A percentile compares a stretch with the other conserved stretches of the same genome.
These are phyloP conservation scores for Lipomyces spencermartinsiae DNA, from an alignment of 805 yeast genomes.

Conservation along the genomic window DNA sequence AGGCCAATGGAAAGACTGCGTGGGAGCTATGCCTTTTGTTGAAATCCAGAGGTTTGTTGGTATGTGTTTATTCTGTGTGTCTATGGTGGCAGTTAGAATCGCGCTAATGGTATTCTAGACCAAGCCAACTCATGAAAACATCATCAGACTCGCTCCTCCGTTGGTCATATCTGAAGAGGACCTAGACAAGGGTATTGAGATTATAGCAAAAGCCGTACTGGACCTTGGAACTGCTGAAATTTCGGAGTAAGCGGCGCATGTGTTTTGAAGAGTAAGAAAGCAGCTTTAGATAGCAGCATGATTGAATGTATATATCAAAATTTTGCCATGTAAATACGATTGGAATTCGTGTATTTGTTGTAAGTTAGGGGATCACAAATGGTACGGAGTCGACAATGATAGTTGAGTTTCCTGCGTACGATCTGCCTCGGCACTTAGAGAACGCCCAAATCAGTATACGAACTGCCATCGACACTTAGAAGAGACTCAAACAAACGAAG, in stretches of 20 bases:
- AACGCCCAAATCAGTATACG: too few species aligned
- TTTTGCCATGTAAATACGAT: too few species aligned
- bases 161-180: constrained; percentile 89
- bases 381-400: too few species aligned
- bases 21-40: constrained; percentile 94
- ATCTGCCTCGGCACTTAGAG: too few species aligned
- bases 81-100: not conserved
- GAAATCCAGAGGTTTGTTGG: constrained; percentile 87
- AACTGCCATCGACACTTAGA: too few species aligned
- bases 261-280: not conserved
- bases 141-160: constrained; percentile 96
- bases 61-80: constrained; percentile 2
- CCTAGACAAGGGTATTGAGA: constrained; percentile 76
- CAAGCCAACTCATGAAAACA: constrained; percentile 95
- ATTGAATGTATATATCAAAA: not conserved
- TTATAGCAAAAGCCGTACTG: constrained; percentile 66
- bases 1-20: constrained; percentile 87
- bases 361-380: too few species aligned
- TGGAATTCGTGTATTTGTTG: not conserved
- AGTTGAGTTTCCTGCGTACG: too few species aligned
- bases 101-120: constrained; percentile 45
- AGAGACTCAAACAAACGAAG: too few species aligned
- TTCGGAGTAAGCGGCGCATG: constrained; percentile 7
- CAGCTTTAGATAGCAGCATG: not conserved
- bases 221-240: constrained; percentile 46